Percentiles rank a stretch among this genome's conserved stretches.
These are phyloP conservation scores for Phytophthora pinifolia DNA, from an alignment of 352 stramenopile genomes.

Conservation along the genomic window DNA sequence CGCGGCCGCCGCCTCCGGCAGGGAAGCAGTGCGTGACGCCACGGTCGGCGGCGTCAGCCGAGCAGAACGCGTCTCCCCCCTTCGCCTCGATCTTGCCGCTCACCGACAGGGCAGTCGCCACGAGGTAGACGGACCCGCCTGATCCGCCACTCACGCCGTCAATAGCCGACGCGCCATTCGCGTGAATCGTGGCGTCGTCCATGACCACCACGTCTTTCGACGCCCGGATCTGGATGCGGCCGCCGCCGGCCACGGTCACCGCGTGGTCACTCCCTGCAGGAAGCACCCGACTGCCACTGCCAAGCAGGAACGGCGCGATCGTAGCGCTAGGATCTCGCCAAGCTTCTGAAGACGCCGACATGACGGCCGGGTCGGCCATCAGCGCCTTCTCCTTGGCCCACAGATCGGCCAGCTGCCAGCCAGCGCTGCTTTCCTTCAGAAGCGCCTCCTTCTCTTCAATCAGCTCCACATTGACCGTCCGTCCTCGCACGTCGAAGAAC, in stretches of 20 bases:
- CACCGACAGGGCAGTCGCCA: conserved; percentile 49
- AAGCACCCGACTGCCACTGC: conserved; percentile 39
- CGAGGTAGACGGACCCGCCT: conserved; percentile 56
- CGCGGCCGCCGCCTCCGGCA: conserved; percentile 59
- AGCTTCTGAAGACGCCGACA: conserved; percentile 8
- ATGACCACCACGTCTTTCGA: conserved; percentile 75
- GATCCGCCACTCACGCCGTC: conserved; percentile 48
- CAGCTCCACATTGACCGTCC: conserved; percentile 23
- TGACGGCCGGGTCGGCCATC: conserved; percentile 21
- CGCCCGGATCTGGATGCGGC: conserved; percentile 61
- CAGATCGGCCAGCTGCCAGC: conserved; percentile 54
- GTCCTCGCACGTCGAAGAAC: conserved; percentile 53
- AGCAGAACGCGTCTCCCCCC: conserved; percentile 55
- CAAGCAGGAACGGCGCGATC: conserved; percentile 47
- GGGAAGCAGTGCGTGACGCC: conserved; percentile 48
- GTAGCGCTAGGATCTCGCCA: conserved; percentile 24
- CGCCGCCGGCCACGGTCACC: conserved; percentile 40
- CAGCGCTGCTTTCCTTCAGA: conserved; percentile 40
- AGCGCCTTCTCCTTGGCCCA: conserved; percentile 42
- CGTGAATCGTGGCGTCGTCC: conserved; percentile 43
- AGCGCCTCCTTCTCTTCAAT: conserved; percentile 33
- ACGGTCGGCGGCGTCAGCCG: conserved; percentile 21
- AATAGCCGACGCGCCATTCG: conserved; percentile 47
- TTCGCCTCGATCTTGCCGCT: conserved; percentile 43
- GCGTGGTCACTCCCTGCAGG: conserved; percentile 10